These are phyloP conservation scores for Nakazawaea molendinolei DNA, from an alignment of 805 yeast genomes.

Conservation along the genomic window DNA sequence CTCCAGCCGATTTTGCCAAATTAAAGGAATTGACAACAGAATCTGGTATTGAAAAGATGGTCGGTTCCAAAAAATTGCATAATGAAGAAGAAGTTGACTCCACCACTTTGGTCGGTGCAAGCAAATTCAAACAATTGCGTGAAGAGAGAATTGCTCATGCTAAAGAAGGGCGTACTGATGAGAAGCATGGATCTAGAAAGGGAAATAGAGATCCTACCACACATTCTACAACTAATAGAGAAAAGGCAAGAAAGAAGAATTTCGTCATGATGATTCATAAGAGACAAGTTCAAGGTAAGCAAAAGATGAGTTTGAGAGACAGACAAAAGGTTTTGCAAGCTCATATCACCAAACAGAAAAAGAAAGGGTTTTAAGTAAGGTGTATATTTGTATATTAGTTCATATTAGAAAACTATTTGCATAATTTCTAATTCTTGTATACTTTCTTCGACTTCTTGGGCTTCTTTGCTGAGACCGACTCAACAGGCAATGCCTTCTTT, in stretches of 20 bases:
- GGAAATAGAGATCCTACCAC: constrained; percentile 67
- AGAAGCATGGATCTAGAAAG: constrained; percentile 80
- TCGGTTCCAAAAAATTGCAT: constrained; percentile 26
- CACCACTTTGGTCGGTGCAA: constrained; percentile 65
- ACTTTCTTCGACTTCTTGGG: constrained; percentile 16
- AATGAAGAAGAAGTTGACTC: constrained; percentile 89
- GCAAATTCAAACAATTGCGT: constrained; percentile 75
- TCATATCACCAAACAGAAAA: constrained; percentile 86
- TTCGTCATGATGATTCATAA: constrained; percentile 98
- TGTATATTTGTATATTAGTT: no score
- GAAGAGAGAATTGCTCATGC: constrained; percentile 88
- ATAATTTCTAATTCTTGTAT: constrained; percentile 11
- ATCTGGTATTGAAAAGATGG: constrained; percentile 80
- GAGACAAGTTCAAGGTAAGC: constrained; percentile 89
- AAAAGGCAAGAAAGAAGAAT: constrained; percentile 97
- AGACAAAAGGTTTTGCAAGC: constrained; percentile 82
- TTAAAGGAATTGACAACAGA: constrained; percentile 78
- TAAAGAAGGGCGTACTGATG: constrained; percentile 89
- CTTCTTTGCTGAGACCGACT: no score
- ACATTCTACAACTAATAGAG: constrained; percentile 91
- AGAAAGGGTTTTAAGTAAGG: constrained; percentile 61
- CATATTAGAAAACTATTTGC: no score
- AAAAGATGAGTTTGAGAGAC: constrained; percentile 82
- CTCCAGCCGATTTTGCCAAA: constrained; percentile 98
- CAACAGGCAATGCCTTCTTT: constrained; percentile 21